phyloP scores from a whole-genome alignment of 2,329 filamentous ascomycete genomes.

The Ophiostoma fasciatum region DNA sequence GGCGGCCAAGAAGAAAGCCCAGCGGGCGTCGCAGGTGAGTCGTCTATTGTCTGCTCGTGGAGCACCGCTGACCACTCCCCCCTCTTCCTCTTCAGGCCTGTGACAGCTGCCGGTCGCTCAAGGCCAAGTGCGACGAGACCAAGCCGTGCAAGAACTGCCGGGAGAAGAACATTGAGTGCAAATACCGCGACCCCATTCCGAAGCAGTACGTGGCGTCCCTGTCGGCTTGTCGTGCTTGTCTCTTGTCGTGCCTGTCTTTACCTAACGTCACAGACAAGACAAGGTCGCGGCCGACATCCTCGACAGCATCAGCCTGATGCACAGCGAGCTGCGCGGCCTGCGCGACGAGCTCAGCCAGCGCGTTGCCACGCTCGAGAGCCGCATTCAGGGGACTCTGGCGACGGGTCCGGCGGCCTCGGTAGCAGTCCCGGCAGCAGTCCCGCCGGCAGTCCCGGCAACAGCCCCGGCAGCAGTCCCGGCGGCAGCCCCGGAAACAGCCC shows the following conservation, averaged over 20 bases:
- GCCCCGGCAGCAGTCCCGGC: no score
- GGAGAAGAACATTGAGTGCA: slow-evolving; percentile 70
- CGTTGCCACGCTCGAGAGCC: background rate
- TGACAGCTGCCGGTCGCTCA: slow-evolving; percentile 73
- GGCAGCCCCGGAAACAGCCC: no score
- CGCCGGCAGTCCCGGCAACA: no score
- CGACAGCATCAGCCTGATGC: slow-evolving; percentile 28
- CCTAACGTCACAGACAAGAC: slow-evolving; percentile 40
- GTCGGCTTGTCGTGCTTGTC: no score
- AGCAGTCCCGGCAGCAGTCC: no score
- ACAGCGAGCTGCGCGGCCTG: slow-evolving; percentile 21
- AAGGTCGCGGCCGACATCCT: slow-evolving; percentile 46
- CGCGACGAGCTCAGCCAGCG: slow-evolving; percentile 7
- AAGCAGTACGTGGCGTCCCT: slow-evolving; percentile 87
- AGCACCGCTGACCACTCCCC: background rate
- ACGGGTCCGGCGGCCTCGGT: background rate
- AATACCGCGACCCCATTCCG: slow-evolving; percentile 80
- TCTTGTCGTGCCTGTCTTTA: no score
- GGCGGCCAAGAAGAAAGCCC: slow-evolving; percentile 45
- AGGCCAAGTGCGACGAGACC: slow-evolving; percentile 83
- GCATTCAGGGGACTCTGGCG: background rate
- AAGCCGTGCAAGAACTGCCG: slow-evolving; percentile 75
- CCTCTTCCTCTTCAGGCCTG: slow-evolving; percentile 48
- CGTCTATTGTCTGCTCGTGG: background rate
- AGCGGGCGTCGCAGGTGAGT: slow-evolving; percentile 46